phyloP scores from a whole-genome alignment of 495 filamentous ascomycete species.

The Hypoxylon lienhwacheense region DNA sequence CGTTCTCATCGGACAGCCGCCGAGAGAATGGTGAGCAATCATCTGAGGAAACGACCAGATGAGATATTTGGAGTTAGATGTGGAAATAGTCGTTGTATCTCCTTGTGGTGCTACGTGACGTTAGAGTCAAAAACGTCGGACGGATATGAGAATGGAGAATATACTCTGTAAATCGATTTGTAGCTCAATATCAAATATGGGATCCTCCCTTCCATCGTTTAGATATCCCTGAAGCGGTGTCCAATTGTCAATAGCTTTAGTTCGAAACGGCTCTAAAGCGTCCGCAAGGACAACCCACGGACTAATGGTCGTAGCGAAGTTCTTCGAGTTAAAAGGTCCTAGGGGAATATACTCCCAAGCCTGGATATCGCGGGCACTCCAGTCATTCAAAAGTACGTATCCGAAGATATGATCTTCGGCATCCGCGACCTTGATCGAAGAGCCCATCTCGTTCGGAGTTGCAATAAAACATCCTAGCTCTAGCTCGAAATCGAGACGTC shows the following conservation, averaged over 20 bases:
- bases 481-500: conserved; percentile 81
- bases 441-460: conserved; percentile 65
- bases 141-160: not conserved
- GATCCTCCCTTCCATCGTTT: conserved; percentile 62
- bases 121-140: conserved; percentile 11
- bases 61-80: conserved; percentile 68
- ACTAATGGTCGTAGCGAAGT: conserved; percentile 86
- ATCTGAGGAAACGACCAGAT: conserved; percentile 94
- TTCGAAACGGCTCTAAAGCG: conserved; percentile 70
- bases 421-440: conserved; percentile 58
- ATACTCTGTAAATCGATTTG: conserved; percentile 72
- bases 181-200: conserved; percentile 73
- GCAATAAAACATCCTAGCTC: conserved; percentile 85
- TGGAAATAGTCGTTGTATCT: conserved; percentile 63
- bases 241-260: conserved; percentile 62
- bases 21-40: conserved; percentile 87
- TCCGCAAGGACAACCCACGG: conserved; percentile 88
- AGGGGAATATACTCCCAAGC: conserved; percentile 86
- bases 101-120: conserved; percentile 57
- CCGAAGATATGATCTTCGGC: conserved; percentile 84
- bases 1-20: conserved; percentile 77
- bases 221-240: conserved; percentile 69
- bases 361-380: conserved; percentile 90
- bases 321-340: conserved; percentile 89
- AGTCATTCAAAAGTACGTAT: conserved; percentile 89